phyloP scores from a whole-genome alignment of 2,329 filamentous ascomycete genomes.

The Diaporthe australafricana region DNA sequence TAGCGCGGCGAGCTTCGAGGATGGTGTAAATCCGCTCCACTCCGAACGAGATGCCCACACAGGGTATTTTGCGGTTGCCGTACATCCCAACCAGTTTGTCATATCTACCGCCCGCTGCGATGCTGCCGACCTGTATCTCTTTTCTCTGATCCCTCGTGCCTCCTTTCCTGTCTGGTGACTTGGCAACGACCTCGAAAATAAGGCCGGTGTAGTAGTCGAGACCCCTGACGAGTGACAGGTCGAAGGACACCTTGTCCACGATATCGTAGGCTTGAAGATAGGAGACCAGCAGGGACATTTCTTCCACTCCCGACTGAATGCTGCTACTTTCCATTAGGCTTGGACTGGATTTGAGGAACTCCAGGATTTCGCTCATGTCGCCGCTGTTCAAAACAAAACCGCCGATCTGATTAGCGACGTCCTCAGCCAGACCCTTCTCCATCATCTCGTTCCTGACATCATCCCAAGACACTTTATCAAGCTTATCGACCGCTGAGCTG shows the following conservation, averaged over 20 bases:
- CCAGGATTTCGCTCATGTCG: slow-evolving; percentile 70
- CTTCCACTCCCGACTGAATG: slow-evolving; percentile 82
- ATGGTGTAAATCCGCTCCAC: slow-evolving; percentile 97
- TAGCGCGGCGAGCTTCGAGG: slow-evolving; percentile 79
- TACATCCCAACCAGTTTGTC: slow-evolving; percentile 97
- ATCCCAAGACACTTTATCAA: slow-evolving; percentile 91
- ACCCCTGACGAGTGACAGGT: slow-evolving; percentile 88
- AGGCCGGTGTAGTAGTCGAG: slow-evolving; percentile 65
- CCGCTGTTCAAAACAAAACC: slow-evolving; percentile 68
- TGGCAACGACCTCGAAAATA: slow-evolving; percentile 90
- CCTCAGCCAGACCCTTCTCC: slow-evolving; percentile 82
- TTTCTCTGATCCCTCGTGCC: not conserved
- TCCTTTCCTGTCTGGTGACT: slow-evolving; percentile 73
- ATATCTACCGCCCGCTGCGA: slow-evolving; percentile 90
- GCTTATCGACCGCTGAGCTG: slow-evolving; percentile 94
- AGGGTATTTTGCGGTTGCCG: slow-evolving; percentile 89
- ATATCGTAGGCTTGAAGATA: slow-evolving; percentile 85
- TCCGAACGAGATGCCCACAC: slow-evolving; percentile 91
- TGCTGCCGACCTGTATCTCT: slow-evolving; percentile 69
- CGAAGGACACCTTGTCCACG: slow-evolving; percentile 82
- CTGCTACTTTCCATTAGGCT: slow-evolving; percentile 76
- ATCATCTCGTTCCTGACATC: slow-evolving; percentile 94
- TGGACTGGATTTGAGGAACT: slow-evolving; percentile 74
- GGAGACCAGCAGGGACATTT: slow-evolving; percentile 82
- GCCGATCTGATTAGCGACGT: slow-evolving; percentile 87